Base-by-base conservation (phyloP, 1,139 yeast genomes). In the Debaryomyces sp. region DNA sequence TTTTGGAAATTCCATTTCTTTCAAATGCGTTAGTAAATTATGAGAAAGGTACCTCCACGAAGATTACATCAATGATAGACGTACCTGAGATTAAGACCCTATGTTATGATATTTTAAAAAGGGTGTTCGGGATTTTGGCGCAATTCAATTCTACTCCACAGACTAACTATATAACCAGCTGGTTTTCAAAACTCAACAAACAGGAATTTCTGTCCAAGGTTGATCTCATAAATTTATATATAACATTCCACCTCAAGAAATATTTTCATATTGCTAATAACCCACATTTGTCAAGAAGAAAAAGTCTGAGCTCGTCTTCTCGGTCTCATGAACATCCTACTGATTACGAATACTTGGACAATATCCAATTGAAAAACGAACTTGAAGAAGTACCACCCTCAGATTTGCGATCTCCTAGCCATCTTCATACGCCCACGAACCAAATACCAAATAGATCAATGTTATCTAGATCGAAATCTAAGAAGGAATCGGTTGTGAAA, bases 41-140 rank as follows among this genome's bases (percentile, higher is more conserved):
- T 61, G 67, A 58, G 62, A 57, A 59, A 61, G 36, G 35, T 57
- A 9, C 39, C n/a, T 38, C 54, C 50, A 44, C 38, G 45, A 50
- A 42, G 21, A 40, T 46, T 13, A 44, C 44, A 41, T 40, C 47
- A 46, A 74, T 75, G 75, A 65, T 73, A 34, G 78, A 78, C 29
- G 65, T 75, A 0, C 76, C 80, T 0, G 87, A 84, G 55, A 74
- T 86, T 10, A 78, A 78, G 51, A 66, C 79, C 0, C 58, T 85
- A 13, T 75, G 85, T 22, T 85, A 83, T 58, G 92, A 88, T 45
- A 73, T 90, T 3, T 61, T 85, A 22, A 87, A 86, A 58, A 71
- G 92, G 44, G 67, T 82, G 3, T 68, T 89, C 34, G 96, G 96
- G 0, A 70, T 86, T 5, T 57, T 89, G 44, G 75, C 94, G 1